A percentile compares a stretch with the other conserved stretches of the same genome.
phyloP scores from a whole-genome alignment of 345 rosid genomes.

The Leavenworthia alabamica region DNA sequence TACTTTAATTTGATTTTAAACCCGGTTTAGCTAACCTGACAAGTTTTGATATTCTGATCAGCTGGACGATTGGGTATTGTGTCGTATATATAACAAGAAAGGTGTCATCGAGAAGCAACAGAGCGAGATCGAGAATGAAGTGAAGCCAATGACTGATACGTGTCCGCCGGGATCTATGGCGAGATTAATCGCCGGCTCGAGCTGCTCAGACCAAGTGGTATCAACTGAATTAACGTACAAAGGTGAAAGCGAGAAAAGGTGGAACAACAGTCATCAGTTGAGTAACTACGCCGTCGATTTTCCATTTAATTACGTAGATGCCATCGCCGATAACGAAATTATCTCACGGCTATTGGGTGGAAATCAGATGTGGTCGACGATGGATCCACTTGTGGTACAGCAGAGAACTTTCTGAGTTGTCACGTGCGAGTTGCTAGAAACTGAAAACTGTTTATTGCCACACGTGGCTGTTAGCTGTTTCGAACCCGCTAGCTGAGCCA shows the following conservation, averaged over 20 bases:
- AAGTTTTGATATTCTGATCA: slow-evolving; percentile 13
- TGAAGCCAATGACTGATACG: slow-evolving; percentile 19
- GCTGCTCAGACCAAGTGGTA: slow-evolving; percentile 77
- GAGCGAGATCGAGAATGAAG: slow-evolving; percentile 23
- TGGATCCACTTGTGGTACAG: slow-evolving; percentile 64
- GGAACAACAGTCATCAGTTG: slow-evolving; percentile 29
- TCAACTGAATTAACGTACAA: slow-evolving; percentile 63
- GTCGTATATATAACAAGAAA: slow-evolving; percentile 94
- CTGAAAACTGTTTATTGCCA: background rate
- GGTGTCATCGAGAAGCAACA: slow-evolving; percentile 56
- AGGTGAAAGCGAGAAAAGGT: background rate
- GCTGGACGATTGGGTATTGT: slow-evolving; percentile 97
- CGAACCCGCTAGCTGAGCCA: background rate
- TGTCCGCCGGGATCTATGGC: slow-evolving; percentile 56
- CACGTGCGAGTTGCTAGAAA: slow-evolving; percentile 12
- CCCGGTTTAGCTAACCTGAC: slow-evolving; percentile 4
- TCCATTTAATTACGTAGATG: slow-evolving; percentile 47
- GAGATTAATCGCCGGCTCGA: slow-evolving; percentile 57
- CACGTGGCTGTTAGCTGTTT: slow-evolving; percentile 6
- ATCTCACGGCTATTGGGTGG: slow-evolving; percentile 33
- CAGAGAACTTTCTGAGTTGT: slow-evolving; percentile 29
- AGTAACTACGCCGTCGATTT: slow-evolving; percentile 32
- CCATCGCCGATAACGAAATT: slow-evolving; percentile 33
- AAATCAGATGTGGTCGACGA: slow-evolving; percentile 58
- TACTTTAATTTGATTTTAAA: background rate